phyloP scores from a whole-genome alignment of 176 grass and related monocot species.

The Triticum turgidum region DNA sequence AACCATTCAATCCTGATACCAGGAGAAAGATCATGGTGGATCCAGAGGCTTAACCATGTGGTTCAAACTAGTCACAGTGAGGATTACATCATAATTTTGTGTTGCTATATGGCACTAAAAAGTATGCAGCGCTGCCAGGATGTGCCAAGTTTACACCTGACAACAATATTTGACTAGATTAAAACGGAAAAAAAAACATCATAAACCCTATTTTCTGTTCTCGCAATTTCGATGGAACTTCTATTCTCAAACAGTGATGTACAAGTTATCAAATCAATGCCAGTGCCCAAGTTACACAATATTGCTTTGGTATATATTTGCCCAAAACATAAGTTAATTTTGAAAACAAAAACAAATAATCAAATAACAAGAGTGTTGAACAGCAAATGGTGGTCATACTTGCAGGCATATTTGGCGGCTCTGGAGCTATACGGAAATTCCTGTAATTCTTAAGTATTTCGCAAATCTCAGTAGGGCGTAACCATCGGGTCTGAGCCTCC shows the following conservation, averaged over 20 bases:
- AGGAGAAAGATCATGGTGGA: background rate
- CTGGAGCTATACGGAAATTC: constrained; percentile 76
- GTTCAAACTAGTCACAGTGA: background rate
- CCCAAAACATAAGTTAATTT: background rate
- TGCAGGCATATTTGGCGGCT: constrained; percentile 82
- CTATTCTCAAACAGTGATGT: background rate
- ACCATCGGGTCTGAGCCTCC: constrained; percentile 84
- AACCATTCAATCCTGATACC: background rate
- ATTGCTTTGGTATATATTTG: background rate
- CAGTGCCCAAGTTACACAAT: background rate
- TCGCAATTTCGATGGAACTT: background rate
- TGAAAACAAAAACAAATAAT: constrained; percentile 11
- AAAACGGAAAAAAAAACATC: background rate
- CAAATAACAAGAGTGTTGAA: background rate
- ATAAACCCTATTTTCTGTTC: background rate
- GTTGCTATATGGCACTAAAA: background rate
- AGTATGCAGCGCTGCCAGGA: background rate
- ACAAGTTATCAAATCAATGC: background rate
- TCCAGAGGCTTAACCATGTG: background rate
- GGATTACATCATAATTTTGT: background rate
- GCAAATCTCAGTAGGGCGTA: constrained; percentile 92
- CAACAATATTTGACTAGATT: background rate
- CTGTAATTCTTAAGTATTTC: constrained; percentile 94
- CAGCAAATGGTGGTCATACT: constrained; percentile 53
- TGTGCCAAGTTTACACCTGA: constrained; percentile 2